Conservation (phyloP, 1,139 yeast species). For the Yamadazyma trypodendri region DNA sequence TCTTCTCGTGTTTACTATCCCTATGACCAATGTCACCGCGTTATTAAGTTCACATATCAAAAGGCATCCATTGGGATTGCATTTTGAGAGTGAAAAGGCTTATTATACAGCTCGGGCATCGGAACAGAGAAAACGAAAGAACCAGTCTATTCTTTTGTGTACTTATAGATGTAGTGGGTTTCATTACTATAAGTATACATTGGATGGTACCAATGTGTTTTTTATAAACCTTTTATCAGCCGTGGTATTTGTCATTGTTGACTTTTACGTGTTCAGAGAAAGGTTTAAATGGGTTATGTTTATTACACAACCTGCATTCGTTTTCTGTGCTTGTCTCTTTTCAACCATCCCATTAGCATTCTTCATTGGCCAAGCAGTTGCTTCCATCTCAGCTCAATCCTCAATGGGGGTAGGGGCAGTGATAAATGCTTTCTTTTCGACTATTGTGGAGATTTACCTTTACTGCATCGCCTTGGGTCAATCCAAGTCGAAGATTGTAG, state of each 20-base stretch:
- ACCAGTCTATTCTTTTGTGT: slow-evolving; percentile 59
- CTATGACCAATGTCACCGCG: slow-evolving; percentile 76
- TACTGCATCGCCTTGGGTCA: slow-evolving; percentile 90
- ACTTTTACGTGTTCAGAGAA: slow-evolving; percentile 65
- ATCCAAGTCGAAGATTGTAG: slow-evolving; percentile 85
- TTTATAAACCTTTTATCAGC: slow-evolving; percentile 80
- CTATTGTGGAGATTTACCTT: slow-evolving; percentile 87
- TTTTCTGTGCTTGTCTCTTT: slow-evolving; percentile 73
- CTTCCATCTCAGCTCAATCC: slow-evolving; percentile 96
- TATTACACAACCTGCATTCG: slow-evolving; percentile 59
- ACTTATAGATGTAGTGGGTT: slow-evolving; percentile 90
- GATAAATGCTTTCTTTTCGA: slow-evolving; percentile 94
- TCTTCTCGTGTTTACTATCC: slow-evolving; percentile 86
- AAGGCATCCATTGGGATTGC: slow-evolving; percentile 85
- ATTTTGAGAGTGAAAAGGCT: slow-evolving; percentile 60
- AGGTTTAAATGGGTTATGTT: slow-evolving; percentile 45
- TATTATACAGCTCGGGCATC: slow-evolving; percentile 34
- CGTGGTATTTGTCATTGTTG: slow-evolving; percentile 80
- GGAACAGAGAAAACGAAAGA: slow-evolving; percentile 25
- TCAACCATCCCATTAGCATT: slow-evolving; percentile 93
- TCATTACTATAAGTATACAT: slow-evolving; percentile 92
- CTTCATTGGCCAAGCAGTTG: slow-evolving; percentile 98
- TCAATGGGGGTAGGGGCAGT: slow-evolving; percentile 99
- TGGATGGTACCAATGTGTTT: slow-evolving; percentile 93
- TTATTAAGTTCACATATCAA: slow-evolving; percentile 72